A percentile compares a stretch with the other conserved stretches of the same genome.
Conservation (phyloP, 2,329 filamentous ascomycete species). For the Ophiostoma perfectum region DNA sequence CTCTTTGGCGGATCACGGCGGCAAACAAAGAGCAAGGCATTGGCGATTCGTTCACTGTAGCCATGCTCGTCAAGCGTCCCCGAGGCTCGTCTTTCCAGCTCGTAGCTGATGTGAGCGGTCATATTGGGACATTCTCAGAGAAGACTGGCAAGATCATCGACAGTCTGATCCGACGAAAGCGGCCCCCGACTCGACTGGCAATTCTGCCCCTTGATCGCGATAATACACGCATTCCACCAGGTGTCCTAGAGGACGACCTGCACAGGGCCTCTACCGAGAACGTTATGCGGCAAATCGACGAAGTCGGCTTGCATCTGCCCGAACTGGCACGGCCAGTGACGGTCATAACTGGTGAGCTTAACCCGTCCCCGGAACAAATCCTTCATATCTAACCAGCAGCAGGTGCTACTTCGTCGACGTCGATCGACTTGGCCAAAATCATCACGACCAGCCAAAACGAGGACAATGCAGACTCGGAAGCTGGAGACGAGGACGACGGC, state of each 20-base stretch:
- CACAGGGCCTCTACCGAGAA: conserved; percentile 6
- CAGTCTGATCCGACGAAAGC: neutral
- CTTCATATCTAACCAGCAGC: neutral
- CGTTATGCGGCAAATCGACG: neutral
- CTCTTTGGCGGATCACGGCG: neutral
- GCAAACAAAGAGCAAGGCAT: neutral
- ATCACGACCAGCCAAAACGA: neutral
- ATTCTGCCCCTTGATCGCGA: neutral
- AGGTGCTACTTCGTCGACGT: neutral
- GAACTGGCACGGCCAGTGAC: neutral
- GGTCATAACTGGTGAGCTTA: neutral
- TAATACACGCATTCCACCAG: neutral
- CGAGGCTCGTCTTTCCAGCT: conserved; percentile 1
- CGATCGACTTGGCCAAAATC: neutral
- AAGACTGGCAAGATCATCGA: neutral
- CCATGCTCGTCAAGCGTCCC: neutral
- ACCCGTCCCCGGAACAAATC: neutral
- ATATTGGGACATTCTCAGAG: conserved; percentile 4
- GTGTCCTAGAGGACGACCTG: neutral
- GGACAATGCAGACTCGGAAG: neutral
- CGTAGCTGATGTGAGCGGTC: neutral
- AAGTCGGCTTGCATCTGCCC: conserved; percentile 6
- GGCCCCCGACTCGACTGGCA: neutral
- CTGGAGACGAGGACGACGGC: neutral
- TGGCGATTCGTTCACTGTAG: conserved; percentile 6